A percentile compares a stretch with the other conserved stretches of the same genome.
phyloP scores from a whole-genome alignment of 2,329 filamentous ascomycete species.

The Paraphaeosphaeria sporulosa region DNA sequence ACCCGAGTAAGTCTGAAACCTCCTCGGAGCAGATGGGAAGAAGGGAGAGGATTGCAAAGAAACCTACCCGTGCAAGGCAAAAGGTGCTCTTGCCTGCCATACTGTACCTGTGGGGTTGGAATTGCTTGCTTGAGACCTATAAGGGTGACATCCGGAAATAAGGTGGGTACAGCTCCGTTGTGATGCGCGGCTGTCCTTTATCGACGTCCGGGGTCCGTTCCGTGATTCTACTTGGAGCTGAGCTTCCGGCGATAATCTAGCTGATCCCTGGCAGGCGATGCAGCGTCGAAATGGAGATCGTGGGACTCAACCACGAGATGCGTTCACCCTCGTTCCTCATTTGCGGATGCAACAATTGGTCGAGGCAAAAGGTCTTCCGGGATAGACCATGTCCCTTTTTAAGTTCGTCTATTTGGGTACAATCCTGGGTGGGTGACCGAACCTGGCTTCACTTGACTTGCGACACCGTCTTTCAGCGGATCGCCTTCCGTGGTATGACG shows the following conservation, averaged over 20 bases:
- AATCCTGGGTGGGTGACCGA: neutral
- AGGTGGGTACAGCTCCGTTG: neutral
- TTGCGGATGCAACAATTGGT: neutral
- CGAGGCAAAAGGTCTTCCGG: neutral
- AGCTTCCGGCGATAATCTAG: neutral
- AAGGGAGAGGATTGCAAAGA: neutral
- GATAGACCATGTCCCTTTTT: neutral
- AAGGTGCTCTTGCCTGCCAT: neutral
- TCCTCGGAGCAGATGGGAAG: neutral
- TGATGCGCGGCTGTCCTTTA: neutral
- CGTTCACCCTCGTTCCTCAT: neutral
- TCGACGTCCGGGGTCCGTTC: neutral
- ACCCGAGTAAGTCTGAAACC: neutral
- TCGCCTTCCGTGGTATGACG: neutral
- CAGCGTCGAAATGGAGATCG: neutral
- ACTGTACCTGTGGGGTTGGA: neutral
- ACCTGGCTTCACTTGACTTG: neutral
- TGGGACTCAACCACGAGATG: neutral
- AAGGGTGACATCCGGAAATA: neutral
- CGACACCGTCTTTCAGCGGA: neutral
- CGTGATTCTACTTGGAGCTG: neutral
- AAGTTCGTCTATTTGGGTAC: neutral
- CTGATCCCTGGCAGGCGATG: neutral
- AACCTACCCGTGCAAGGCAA: conserved; percentile 2
- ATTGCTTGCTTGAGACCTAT: neutral